Percentiles rank a stretch among this genome's conserved stretches.
These are phyloP conservation scores for Atkinsonella texensis DNA, from an alignment of 2,329 filamentous ascomycete genomes.

Conservation along the genomic window DNA sequence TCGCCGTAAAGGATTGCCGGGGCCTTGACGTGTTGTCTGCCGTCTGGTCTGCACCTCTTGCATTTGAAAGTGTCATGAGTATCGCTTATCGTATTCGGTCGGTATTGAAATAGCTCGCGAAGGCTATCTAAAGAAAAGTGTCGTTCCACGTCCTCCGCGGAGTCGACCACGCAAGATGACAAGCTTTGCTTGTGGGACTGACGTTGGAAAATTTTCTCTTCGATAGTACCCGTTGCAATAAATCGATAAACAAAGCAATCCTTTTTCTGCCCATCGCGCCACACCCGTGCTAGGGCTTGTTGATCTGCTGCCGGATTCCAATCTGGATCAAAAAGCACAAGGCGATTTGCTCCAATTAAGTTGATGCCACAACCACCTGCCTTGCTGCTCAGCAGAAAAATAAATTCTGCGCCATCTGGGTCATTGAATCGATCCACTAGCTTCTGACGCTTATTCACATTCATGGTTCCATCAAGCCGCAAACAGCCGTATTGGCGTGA, in stretches of 20 bases:
- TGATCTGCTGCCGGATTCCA: constrained; percentile 98
- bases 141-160: constrained; percentile 89
- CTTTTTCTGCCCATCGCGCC: constrained; percentile 98
- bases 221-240: constrained; percentile 93
- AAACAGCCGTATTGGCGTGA: constrained; percentile 73
- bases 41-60: constrained; percentile 82
- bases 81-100: constrained; percentile 72
- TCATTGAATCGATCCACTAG: constrained; percentile 97
- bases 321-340: constrained; percentile 91
- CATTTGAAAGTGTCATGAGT: constrained; percentile 99
- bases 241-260: constrained; percentile 99
- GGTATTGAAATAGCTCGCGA: constrained; percentile 89
- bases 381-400: constrained; percentile 94
- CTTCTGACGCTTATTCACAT: constrained; percentile 92
- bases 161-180: constrained; percentile 92
- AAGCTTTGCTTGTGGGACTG: constrained; percentile 97
- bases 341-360: constrained; percentile 83
- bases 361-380: constrained; percentile 95
- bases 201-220: constrained; percentile 98
- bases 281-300: constrained; percentile 91
- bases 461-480: constrained; percentile 93
- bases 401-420: constrained; percentile 76
- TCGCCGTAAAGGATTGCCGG: constrained; percentile 95
- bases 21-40: constrained; percentile 77
- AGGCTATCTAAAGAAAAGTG: constrained; percentile 90